Evolutionary conservation across 1,284 basidiomycete species (phyloP), one percentile per base, ranked within the genome.

Genomic region (Heterobasidion irregulare): DNA sequence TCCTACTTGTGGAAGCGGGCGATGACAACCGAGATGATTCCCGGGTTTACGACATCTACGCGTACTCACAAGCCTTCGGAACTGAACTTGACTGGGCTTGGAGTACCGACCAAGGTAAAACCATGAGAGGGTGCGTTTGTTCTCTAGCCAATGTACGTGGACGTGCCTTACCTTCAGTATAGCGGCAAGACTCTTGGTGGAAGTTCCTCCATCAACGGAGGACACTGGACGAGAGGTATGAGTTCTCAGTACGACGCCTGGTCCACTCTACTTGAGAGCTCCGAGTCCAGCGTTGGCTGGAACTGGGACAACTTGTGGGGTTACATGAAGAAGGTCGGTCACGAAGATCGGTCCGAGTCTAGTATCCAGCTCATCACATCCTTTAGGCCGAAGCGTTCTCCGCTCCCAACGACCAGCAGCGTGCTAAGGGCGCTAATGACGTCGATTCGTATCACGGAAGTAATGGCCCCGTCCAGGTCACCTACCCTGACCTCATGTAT

Each of bases 1-100:
- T 86, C 9, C 70, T 83, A n/a, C 66, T 84, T 51, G 72, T 85
- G 56, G 83, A 86, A 63, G 82, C 77, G 1, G 83, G 83, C 7
- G 66, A 66, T 10, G 79, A 82, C 61, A 68, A 78, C 58, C 70
- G 79, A 32, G 64, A 66, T 2, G 72, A 81, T 62, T 64, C 73
- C 5, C 61, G 71, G 7, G 69, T 81, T 0, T 79, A 75, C 55
- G 75, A 80, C 59, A 70, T 80, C 35, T 76, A 77, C 62, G 63
- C 68, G 36, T 83, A 78, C 60, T 69, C 73, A 8, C 61, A 71
- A 26, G 76, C 75, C 2, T 80, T 80, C 59, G 69, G 68, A 5
- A 73, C 72, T 3, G 67, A 73, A 3, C 61, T 82, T 46, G 73
- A 78, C 60, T 82, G 77, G 76, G 64, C 66, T 6, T 83, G 76